Evolutionary conservation across 352 stramenopile species (phyloP), one percentile per base, ranked within the genome.

Genomic region (Pythium volutum): DNA sequence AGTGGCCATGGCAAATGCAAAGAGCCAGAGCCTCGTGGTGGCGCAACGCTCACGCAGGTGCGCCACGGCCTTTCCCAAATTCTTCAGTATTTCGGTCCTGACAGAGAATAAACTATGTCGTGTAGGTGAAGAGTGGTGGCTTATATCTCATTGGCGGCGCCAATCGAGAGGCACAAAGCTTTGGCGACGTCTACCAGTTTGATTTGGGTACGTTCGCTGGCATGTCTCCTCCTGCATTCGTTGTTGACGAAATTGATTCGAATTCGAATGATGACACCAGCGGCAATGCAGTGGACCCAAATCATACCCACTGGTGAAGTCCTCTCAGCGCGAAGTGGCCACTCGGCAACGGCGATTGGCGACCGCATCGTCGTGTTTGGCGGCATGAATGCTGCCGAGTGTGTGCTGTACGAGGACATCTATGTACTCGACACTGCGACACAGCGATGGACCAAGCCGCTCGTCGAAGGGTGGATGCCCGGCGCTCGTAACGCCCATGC

Each of bases 121-220:
- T 15, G 4, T 22, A 81, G 64, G 50, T 63, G 10, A 62, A 62
- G 9, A 62, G 56, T 41, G 73, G 67, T 2, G 48, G 46, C 0
- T 52, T 91, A 0, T 91, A 86, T 55, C 69, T 91, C 23, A 83
- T 91, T 33, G 80, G 80, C 9, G 80, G 80, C 2, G 75, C 81
- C 1, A 84, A 81, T 25, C 69, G 81, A 48, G 74, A 86, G 49
- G 79, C 67, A 10, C 53, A 57, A 7, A 82, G 77, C 54, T 89
- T 86, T 49, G 55, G 65, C 10, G 80, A 89, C 27, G 78, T 88
- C 5, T 67, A 84, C 60, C 31, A 46, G 18, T 75, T 89, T n/a
- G 69, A 89, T 48, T 33, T 87, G 4, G 69, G 82, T 88, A 34
- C n/a, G 67, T 52, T 8, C 10, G 12, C 39, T 18, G 12, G 9